Conservation (phyloP, 495 filamentous ascomycete genomes). For the Annulohypoxylon nitens region DNA sequence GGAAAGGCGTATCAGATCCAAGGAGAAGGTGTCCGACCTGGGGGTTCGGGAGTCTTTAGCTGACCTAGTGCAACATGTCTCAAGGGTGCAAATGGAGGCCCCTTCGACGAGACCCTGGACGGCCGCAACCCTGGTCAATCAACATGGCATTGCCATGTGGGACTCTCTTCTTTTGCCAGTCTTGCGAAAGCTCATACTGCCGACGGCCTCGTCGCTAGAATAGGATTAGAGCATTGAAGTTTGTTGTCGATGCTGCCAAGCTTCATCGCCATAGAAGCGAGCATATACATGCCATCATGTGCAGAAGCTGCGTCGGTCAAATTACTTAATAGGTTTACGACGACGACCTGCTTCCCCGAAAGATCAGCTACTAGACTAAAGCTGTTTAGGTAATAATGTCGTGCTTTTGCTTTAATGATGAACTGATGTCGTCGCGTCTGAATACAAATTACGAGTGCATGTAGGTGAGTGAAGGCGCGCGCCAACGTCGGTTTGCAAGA, state of each 20-base stretch:
- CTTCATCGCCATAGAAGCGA: background rate
- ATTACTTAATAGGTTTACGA: background rate
- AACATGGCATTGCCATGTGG: slow-evolving; percentile 28
- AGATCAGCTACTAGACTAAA: slow-evolving; percentile 3
- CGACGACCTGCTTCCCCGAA: background rate
- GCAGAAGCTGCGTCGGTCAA: background rate
- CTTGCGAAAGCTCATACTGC: slow-evolving; percentile 8
- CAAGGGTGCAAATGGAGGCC: slow-evolving; percentile 54
- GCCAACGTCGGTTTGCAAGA: background rate
- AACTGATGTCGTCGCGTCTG: background rate
- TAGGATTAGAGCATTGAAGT: background rate
- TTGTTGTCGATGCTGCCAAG: background rate
- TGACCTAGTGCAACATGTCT: slow-evolving; percentile 50
- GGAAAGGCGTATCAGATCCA: slow-evolving; percentile 53
- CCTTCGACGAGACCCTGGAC: slow-evolving; percentile 46
- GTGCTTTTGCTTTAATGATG: background rate
- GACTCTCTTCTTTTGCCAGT: slow-evolving; percentile 6
- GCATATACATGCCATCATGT: background rate
- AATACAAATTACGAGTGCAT: background rate
- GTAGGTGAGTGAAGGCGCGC: slow-evolving; percentile 11
- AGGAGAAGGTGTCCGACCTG: slow-evolving; percentile 44
- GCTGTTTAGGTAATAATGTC: slow-evolving; percentile 1
- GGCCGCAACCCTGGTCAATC: slow-evolving; percentile 20
- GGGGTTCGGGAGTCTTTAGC: slow-evolving; percentile 44
- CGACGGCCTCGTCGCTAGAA: slow-evolving; percentile 14